A percentile compares a stretch with the other conserved stretches of the same genome.
Evolutionary conservation across 202 grass and related monocot species (phyloP).

Genomic region (Schoenoplectus triqueter): DNA sequence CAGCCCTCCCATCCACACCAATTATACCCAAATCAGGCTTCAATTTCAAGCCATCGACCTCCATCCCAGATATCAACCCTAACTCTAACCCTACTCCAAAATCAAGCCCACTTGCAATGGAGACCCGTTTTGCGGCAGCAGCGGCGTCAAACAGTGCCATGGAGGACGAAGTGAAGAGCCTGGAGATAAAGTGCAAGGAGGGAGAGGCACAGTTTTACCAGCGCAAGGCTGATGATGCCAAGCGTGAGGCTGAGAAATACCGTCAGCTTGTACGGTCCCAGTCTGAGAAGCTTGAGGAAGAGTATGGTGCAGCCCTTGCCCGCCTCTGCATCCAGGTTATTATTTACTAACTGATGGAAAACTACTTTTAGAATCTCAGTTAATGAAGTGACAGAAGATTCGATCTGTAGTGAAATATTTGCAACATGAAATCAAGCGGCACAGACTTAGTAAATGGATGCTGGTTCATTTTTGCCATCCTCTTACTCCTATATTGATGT

Average conservation of each 20-base stretch:
- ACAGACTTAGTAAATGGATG: neutral
- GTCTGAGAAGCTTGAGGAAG: conserved; percentile 87
- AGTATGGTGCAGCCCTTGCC: conserved; percentile 57
- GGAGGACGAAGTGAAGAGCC: conserved; percentile 76
- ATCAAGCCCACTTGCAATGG: conserved; percentile 59
- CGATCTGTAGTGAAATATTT: neutral
- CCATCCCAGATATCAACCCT: conserved; percentile 67
- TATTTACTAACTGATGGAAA: neutral
- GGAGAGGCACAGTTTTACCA: conserved; percentile 93
- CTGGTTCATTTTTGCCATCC: neutral
- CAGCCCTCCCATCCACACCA: conserved; percentile 54
- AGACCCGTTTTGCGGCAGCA: conserved; percentile 57
- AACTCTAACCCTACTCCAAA: conserved; percentile 66
- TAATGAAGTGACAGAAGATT: neutral
- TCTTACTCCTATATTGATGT: neutral
- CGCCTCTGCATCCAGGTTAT: conserved; percentile 62
- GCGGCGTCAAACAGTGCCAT: conserved; percentile 45
- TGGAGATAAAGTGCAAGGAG: conserved; percentile 99
- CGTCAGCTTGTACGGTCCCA: conserved; percentile 64
- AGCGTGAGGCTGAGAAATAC: conserved; percentile 78
- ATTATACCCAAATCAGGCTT: conserved; percentile 61
- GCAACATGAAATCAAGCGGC: neutral
- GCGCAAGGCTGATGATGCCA: conserved; percentile 81
- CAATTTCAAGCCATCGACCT: conserved; percentile 68
- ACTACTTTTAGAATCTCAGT: too few species aligned